Percentiles rank a stretch among this genome's conserved stretches.
These are phyloP conservation scores for Edaphochlamys debaryana DNA, from an alignment of 139 green algal species.

Conservation along the genomic window DNA sequence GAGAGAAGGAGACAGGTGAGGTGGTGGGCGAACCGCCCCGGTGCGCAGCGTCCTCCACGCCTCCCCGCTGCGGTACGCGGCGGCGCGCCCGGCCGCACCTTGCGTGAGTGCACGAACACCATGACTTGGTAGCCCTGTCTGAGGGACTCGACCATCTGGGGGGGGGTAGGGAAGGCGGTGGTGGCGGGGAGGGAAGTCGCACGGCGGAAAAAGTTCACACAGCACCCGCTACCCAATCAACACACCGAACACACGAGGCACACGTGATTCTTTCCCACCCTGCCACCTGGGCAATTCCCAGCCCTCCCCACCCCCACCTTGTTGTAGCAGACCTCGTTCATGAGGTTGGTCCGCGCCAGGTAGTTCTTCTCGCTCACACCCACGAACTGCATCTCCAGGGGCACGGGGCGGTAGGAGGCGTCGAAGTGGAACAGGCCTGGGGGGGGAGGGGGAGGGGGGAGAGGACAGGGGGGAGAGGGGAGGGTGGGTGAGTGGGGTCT, in stretches of 20 bases:
- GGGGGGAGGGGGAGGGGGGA: background rate
- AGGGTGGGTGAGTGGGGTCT: background rate
- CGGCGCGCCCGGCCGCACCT: too few species aligned
- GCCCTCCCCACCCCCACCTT: conserved; percentile 24
- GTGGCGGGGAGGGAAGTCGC: background rate
- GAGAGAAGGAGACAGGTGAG: too few species aligned
- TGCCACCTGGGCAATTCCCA: too few species aligned
- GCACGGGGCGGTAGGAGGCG: conserved; percentile 92
- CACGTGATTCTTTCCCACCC: too few species aligned
- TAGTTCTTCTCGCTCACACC: conserved; percentile 91
- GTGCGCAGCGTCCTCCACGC: too few species aligned
- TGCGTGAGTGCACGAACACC: conserved; percentile 99
- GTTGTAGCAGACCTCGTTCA: conserved; percentile 85
- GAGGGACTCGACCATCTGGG: conserved; percentile 81
- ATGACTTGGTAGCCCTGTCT: conserved; percentile 94
- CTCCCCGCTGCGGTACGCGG: too few species aligned
- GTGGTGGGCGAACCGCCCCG: too few species aligned
- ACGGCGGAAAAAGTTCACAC: background rate
- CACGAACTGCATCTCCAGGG: conserved; percentile 93
- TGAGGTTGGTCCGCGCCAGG: conserved; percentile 77
- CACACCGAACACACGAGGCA: too few species aligned
- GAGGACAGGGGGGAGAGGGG: background rate
- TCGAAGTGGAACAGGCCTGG: conserved; percentile 97
- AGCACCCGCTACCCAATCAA: too few species aligned
- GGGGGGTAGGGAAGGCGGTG: background rate